Evolutionary conservation across 2,329 filamentous ascomycete genomes (phyloP), one percentile per base, ranked within the genome.

Genomic region (Pestalotiopsis sp.): DNA sequence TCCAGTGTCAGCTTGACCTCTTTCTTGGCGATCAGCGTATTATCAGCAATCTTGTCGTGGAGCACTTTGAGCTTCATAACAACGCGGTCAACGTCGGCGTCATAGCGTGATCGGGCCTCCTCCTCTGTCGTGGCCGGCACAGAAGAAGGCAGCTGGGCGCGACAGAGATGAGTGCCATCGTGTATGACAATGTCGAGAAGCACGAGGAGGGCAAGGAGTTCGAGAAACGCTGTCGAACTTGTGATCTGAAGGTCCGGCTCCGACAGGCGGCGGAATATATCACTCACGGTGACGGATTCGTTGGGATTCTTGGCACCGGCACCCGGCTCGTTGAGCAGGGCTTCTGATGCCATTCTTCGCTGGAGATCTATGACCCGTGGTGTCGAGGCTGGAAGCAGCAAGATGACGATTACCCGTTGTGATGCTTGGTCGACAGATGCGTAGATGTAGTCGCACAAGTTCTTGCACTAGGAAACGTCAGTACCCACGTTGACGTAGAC

Each of bases 1-100:
- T 97, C 92, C 52, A 97, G 84, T 12, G 87, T 85, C 66, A 90
- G 90, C 80, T 97, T 97, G 13, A 92, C 90, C 75, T 97, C 90
- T 38, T 93, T 92, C 38, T 92, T 87, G 17, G 87, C 86, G 68
- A 96, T 84, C 59, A 93, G 91, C 56, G 93, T 93, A 1, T 90
- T 87, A 75, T 94, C 93, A 69, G 91, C 87, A 74, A 97, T 97
- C 52, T 86, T 86, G 68, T 83, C 82, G 79, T 84, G 85, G 40
- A 90, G 81, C 17, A 80, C 78, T 71, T 90, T 89, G 65, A 97
- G 83, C 41, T 83, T 83, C 20, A 81, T 80, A 1, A 89, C 85
- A 4, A 97, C 83, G 25, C 81, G 82, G 78, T 97, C 94, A 41
- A 97, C 83, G 12, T 90, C 84, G 5, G 81, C 79, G 75, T 98